These are phyloP conservation scores for Hydnomerulius pinastri DNA, from an alignment of 768 basidiomycete species.

Conservation along the genomic window DNA sequence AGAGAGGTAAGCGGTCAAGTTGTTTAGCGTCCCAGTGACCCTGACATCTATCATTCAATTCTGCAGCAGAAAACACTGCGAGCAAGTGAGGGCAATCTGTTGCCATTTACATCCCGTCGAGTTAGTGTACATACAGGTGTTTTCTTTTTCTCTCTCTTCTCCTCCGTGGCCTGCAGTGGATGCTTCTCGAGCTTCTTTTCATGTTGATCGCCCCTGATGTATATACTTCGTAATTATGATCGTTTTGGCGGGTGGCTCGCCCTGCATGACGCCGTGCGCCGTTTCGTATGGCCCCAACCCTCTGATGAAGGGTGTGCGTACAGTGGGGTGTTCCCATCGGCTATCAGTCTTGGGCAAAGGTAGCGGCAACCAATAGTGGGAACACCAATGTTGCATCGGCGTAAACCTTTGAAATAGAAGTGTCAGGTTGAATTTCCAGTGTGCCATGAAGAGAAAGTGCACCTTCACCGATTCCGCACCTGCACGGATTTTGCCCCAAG, in stretches of 20 bases:
- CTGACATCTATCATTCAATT: constrained; percentile 11
- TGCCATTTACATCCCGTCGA: neutral
- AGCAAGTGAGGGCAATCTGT: constrained; percentile 6
- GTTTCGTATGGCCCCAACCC: neutral
- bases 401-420: constrained; percentile 52
- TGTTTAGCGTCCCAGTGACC: constrained; percentile 3
- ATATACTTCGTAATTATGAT: constrained; percentile 17
- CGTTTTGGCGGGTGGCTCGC: neutral
- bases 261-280: neutral
- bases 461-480: constrained; percentile 85
- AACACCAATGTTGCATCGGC: constrained; percentile 98
- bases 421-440: constrained; percentile 5
- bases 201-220: neutral
- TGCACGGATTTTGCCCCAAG: constrained; percentile 97
- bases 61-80: constrained; percentile 26
- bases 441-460: neutral
- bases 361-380: constrained; percentile 92
- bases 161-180: neutral
- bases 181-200: neutral
- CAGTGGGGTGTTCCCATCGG: neutral
- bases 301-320: neutral
- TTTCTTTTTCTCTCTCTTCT: constrained; percentile 1
- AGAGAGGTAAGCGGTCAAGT: constrained; percentile 35
- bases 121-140: constrained; percentile 3
- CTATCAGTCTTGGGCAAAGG: constrained; percentile 64